phyloP scores from a whole-genome alignment of 2,329 filamentous ascomycete genomes.

The Arthrobotrys iridis region DNA sequence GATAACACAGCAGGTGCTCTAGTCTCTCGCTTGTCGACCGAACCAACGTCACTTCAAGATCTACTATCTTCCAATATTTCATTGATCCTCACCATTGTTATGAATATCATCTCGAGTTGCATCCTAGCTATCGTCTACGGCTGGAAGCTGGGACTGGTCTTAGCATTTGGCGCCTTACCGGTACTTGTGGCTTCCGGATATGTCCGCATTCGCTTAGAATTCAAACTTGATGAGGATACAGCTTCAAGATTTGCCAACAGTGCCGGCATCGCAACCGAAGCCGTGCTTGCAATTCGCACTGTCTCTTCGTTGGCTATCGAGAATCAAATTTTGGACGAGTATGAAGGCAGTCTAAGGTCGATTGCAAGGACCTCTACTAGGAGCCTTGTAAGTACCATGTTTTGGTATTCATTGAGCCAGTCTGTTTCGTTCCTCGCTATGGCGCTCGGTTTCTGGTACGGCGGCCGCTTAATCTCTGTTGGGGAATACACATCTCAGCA shows the following conservation, averaged over 20 bases:
- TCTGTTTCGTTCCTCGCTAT: constrained; percentile 72
- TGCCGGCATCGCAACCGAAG: constrained; percentile 78
- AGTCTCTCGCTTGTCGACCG: constrained; percentile 58
- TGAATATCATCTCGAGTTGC: constrained; percentile 64
- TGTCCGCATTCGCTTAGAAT: constrained; percentile 63
- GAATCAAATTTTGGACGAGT: constrained; percentile 71
- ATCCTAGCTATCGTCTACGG: constrained; percentile 63
- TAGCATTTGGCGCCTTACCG: constrained; percentile 61
- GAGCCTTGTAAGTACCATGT: constrained; percentile 71
- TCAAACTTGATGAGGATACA: constrained; percentile 76
- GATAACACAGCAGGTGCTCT: constrained; percentile 59
- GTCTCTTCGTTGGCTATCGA: constrained; percentile 77
- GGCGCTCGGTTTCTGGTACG: constrained; percentile 75
- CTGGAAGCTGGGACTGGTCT: constrained; percentile 62
- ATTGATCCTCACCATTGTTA: constrained; percentile 64
- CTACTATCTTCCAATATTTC: constrained; percentile 66
- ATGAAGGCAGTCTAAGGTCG: constrained; percentile 68
- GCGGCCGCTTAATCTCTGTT: constrained; percentile 67
- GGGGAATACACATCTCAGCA: constrained; percentile 61
- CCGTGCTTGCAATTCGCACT: constrained; percentile 77
- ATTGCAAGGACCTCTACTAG: constrained; percentile 71
- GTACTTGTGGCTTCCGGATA: constrained; percentile 61
- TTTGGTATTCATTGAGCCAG: constrained; percentile 76
- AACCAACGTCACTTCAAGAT: constrained; percentile 65
- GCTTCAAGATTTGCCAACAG: constrained; percentile 75